Base-by-base conservation (phyloP, 805 yeast genomes). In the Wickerhamiella galacta region DNA sequence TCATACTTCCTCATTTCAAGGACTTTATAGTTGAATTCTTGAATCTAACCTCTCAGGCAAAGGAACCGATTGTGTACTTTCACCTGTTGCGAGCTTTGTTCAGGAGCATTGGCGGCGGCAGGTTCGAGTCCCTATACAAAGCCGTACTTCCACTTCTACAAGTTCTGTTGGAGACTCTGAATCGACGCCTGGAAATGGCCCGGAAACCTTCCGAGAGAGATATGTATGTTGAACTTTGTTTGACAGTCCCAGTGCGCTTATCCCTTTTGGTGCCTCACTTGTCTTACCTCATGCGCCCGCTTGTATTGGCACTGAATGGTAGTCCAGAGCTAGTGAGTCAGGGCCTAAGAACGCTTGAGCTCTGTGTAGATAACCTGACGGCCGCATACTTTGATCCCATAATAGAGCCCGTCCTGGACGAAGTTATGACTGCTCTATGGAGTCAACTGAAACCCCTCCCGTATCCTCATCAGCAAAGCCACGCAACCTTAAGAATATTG, bases 341-440 rank as follows among this genome's bases (percentile, higher is more conserved):
- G 54, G 99, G 99, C 29, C 60, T 90, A 41, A 63, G 99, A 41
- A 92, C 98, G 0, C 68, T 90, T 37, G 99, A 90, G 50, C 63
- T 90, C 5, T 90, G 98, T 51, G 95, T 90, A 16, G 99, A 90
- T 48, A 90, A 92, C 47, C 56, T 90, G 39, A 92, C 96, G 0
- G 93, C 96, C 0, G 93, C 85, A 42, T 90, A 85, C 53, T 83
- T 90, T 53, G 98, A 90, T 47, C 96, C 98, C 2, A 85, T 90
- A 50, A 74, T 90, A 39, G 95, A 85, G 48, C 96, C 99, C 0
- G 95, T 85, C 2, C 74, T 87, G 34, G 92, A 80, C 39, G 95
- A 90, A 44, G 83, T 92, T 2, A 79, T 85, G 81, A 74, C 76
- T 24, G 93, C 95, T 0, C 61, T 90, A 21, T 90, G 95, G 87